phyloP scores from a whole-genome alignment of 2,329 filamentous ascomycete species.

The Chaetothyriales sp. region DNA sequence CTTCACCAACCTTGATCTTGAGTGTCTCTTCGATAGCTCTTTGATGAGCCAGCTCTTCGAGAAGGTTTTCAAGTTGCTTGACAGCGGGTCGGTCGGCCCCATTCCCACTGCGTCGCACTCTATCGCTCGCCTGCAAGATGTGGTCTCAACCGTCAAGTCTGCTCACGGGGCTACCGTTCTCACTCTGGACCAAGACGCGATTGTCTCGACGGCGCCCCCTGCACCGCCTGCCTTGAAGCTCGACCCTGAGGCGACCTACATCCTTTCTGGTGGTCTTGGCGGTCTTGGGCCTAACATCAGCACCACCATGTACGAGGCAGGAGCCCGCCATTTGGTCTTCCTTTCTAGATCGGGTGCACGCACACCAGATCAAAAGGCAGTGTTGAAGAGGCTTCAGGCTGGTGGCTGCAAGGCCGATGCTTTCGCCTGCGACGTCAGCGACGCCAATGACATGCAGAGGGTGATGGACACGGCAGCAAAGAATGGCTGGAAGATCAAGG shows the following conservation, averaged over 20 bases:
- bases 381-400: constrained; percentile 10
- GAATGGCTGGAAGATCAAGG: constrained; percentile 21
- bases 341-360: constrained; percentile 21
- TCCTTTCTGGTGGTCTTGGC: constrained; percentile 44
- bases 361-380: constrained; percentile 17
- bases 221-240: background rate
- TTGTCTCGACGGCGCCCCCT: background rate
- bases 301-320: constrained; percentile 36
- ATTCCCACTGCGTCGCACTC: constrained; percentile 11
- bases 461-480: background rate
- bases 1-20: constrained; percentile 16
- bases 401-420: constrained; percentile 15
- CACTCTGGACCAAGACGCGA: background rate
- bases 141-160: background rate
- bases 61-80: constrained; percentile 5
- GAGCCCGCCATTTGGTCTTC: constrained; percentile 38
- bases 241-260: constrained; percentile 32
- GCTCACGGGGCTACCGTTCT: background rate
- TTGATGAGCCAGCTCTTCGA: background rate
- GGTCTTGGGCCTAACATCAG: constrained; percentile 44
- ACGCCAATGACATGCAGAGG: constrained; percentile 20
- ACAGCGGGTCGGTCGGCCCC: constrained; percentile 8
- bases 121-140: background rate
- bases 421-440: constrained; percentile 25
- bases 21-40: constrained; percentile 13